phyloP scores from a whole-genome alignment of 306 rosid species.

The Crotalaria pallida region DNA sequence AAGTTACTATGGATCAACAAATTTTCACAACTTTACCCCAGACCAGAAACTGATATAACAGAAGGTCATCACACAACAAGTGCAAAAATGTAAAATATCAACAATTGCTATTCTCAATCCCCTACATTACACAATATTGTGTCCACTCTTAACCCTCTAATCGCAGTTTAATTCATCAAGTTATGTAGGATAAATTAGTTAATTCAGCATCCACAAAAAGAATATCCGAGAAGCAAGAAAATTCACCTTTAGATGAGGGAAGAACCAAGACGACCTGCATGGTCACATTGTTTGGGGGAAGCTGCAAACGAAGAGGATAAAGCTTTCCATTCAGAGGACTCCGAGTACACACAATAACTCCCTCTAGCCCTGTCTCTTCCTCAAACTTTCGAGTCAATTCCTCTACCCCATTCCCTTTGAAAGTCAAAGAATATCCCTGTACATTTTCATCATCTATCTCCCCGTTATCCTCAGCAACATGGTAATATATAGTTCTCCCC shows the following conservation, averaged over 20 bases:
- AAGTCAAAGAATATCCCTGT: conserved; percentile 53
- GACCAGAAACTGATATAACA: not conserved
- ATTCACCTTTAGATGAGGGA: conserved; percentile 57
- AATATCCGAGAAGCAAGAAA: not conserved
- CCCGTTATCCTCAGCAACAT: conserved; percentile 74
- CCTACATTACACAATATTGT: not conserved
- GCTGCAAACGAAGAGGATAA: conserved; percentile 85
- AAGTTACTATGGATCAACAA: not conserved
- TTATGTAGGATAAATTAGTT: not conserved
- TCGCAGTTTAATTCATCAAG: not conserved
- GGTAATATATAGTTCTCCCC: conserved; percentile 82
- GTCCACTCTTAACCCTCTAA: not conserved
- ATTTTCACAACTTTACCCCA: not conserved
- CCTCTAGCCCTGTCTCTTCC: conserved; percentile 78
- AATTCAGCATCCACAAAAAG: not conserved
- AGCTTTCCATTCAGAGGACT: conserved; percentile 85
- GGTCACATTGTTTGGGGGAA: conserved; percentile 84
- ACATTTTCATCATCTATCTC: conserved; percentile 63
- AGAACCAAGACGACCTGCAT: conserved; percentile 76
- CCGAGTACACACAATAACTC: conserved; percentile 65
- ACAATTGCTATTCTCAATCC: not conserved
- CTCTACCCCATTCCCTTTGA: conserved; percentile 74
- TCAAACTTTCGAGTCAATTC: conserved; percentile 60
- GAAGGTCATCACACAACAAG: not conserved
- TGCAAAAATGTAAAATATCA: not conserved